Evolutionary conservation across 805 yeast genomes (phyloP), one percentile per base, ranked within the genome.

Genomic region (Ogataea nonfermentans): DNA sequence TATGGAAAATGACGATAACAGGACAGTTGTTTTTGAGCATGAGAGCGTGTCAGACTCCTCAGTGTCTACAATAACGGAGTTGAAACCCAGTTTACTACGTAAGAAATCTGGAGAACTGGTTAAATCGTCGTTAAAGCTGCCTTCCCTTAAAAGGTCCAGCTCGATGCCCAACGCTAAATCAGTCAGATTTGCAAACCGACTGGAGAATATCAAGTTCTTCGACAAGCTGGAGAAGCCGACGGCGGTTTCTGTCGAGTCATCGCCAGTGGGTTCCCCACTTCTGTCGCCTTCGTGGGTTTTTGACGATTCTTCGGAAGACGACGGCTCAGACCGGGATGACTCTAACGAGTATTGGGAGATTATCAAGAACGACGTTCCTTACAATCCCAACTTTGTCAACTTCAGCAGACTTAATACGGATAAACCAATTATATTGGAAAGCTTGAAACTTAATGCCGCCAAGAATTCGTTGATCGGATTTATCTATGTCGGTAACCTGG

Each of bases 151-250:
- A 30, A 59, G 67, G 52, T 69, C 62, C 40, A 67, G 55, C 48
- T 69, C 82, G 0, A 72, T 81, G 55, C 85, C 82, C 13, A 61
- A 61, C 41, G 47, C 65, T 9, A 81, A 79, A 56, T 73, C 77
- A 6, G 89, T 82, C 29, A 65, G 86, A 38, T 82, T 82, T 58
- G 84, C 87, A 1, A 57, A 74, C 5, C 66, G 75, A 35, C 63
- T 81, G 42, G 80, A 78, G 37, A 78, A 78, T 28, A 73, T 83
- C 40, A 81, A 81, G 57, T 74, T 76, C 52, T 82, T 83, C 55
- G 77, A 78, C 50, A 79, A 79, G 29, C 58, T 62, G 19, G 81
- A 76, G 35, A 75, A 74, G 46, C 88, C 89, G 22, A 67, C 71
- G 9, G 72, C 83, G 2, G 83, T 81, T n/a, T 78, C 84, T 0